Base-by-base conservation (phyloP, 257 asterid species). In the Jacaranda mimosifolia region DNA sequence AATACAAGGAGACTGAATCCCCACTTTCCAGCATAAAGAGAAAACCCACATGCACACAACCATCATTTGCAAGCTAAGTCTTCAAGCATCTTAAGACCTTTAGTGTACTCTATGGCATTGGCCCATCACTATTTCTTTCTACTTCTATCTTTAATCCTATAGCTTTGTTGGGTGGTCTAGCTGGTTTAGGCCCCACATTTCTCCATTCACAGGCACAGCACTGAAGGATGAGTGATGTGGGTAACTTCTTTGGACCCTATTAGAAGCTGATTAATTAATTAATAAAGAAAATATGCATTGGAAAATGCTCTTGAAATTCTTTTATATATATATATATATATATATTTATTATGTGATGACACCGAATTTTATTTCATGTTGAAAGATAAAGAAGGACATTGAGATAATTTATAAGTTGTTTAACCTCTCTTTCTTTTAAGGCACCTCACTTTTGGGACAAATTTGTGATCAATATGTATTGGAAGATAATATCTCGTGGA, bases 61-160 rank as follows among this genome's bases (percentile, higher is more conserved):
- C 83, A 77, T 73, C 70, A 83, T 75, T 79, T 80, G 63, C 86
- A 79, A 79, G 86, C 86, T 36, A 79, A 75, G 81, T 72, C 72
- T 52, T 63, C 8, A 77, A 77, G 74, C 60, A 77, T 12, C 42
- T 46, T 38, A 51, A 63, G n/a, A 17, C 14, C 65, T 57, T 68
- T 63, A 68, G 52, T 70, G 78, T 55, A 40, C 48, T 13, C 74
- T 81, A 43, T 63, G 63, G 14, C 32, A 26, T 26, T 26, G 46
- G 59, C 65, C 81, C 75, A 75, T 79, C 79, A 70, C 76, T 75
- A 56, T 48, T 48, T 73, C 68, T 17, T 68, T 69, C 36, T 59
- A 14, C 66, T 70, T 56, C 55, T 18, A 18, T 62, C 17, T 10
- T 43, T 43, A 48, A 6, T 48, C 36, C 49, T 14, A 45, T 51